phyloP scores from a whole-genome alignment of 2,329 filamentous ascomycete genomes.

The Ophiocordyceps australis region DNA sequence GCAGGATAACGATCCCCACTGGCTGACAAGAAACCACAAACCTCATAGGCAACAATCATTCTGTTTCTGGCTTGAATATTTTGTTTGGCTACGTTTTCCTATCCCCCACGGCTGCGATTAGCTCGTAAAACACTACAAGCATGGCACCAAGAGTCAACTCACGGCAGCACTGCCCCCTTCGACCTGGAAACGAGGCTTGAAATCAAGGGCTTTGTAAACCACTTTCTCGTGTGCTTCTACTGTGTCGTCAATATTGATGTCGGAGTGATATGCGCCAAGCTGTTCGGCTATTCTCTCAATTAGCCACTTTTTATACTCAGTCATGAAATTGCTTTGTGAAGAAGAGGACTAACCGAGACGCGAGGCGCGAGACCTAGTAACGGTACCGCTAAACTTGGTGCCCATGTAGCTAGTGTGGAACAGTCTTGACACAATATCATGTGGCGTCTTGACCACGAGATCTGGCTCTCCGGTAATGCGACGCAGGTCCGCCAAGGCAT shows the following conservation, averaged over 20 bases:
- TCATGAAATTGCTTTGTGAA: constrained; percentile 35
- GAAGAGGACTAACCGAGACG: neutral
- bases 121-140: too few relatives aligned
- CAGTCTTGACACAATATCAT: constrained; percentile 20
- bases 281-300: constrained; percentile 1
- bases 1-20: too few relatives aligned
- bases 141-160: too few relatives aligned
- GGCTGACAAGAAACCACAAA: too few relatives aligned
- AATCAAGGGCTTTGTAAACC: constrained; percentile 9
- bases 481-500: constrained; percentile 9
- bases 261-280: constrained; percentile 1
- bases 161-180: too few relatives aligned
- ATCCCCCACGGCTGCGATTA: too few relatives aligned
- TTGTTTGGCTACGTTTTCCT: too few relatives aligned
- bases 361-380: neutral
- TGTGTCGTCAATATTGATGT: constrained; percentile 1
- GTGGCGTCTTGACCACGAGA: constrained; percentile 14
- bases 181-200: constrained; percentile 18
- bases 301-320: constrained; percentile 23
- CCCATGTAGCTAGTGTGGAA: constrained; percentile 35
- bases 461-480: constrained; percentile 7
- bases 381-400: constrained; percentile 12
- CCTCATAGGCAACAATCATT: too few relatives aligned
- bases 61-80: too few relatives aligned
- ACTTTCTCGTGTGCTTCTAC: constrained; percentile 25